Conservation (phyloP, 2,329 filamentous ascomycete species). For the Pseudocercospora fijiensis region DNA sequence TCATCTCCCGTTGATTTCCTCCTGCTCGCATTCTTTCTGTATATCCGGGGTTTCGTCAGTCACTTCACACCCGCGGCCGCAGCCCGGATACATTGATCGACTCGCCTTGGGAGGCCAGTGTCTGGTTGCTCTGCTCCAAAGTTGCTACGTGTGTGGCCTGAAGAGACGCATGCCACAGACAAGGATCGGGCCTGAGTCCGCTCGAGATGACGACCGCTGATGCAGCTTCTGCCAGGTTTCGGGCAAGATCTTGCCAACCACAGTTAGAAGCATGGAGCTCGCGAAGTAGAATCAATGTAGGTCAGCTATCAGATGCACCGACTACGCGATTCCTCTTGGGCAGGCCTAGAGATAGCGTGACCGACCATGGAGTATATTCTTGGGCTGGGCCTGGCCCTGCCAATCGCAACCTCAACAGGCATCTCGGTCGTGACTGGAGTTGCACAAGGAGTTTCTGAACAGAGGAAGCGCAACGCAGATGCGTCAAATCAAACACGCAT, state of each 20-base stretch:
- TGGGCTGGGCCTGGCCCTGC: constrained; percentile 38
- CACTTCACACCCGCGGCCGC: no score
- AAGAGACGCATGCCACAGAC: background rate
- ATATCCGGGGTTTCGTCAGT: no score
- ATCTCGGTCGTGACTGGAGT: constrained; percentile 54
- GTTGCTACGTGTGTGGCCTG: background rate
- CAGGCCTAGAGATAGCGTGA: background rate
- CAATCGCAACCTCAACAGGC: constrained; percentile 41
- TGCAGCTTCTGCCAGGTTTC: constrained; percentile 17
- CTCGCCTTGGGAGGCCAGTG: background rate
- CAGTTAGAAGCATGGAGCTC: background rate
- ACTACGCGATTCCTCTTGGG: background rate
- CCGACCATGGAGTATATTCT: constrained; percentile 37
- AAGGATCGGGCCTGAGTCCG: constrained; percentile 10
- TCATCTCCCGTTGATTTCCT: background rate
- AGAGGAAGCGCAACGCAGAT: constrained; percentile 52
- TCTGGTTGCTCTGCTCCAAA: background rate
- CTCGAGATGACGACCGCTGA: constrained; percentile 15
- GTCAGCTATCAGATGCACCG: background rate
- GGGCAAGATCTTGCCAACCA: constrained; percentile 6
- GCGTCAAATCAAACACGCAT: constrained; percentile 51
- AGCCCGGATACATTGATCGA: no score
- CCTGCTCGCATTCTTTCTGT: background rate
- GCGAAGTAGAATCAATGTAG: constrained; percentile 6
- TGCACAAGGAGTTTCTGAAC: constrained; percentile 52